phyloP scores from a whole-genome alignment of 495 filamentous ascomycete species.

The Choiromyces venosus region DNA sequence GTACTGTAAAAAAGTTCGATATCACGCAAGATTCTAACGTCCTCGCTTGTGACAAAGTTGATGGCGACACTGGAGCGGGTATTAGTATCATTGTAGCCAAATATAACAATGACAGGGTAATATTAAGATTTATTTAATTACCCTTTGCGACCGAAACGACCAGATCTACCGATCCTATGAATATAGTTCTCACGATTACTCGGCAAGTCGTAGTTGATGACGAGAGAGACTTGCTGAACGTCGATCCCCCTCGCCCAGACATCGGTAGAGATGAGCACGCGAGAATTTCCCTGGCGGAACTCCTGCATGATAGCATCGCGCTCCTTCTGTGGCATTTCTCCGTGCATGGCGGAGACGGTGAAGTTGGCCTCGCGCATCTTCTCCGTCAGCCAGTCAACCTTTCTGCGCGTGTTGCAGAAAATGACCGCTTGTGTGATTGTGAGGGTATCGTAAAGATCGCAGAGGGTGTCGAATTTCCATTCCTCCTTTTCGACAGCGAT shows the following conservation, averaged over 20 bases:
- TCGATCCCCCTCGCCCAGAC: constrained; percentile 98
- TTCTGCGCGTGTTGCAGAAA: constrained; percentile 98
- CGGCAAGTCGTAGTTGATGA: constrained; percentile 98
- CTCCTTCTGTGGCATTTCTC: constrained; percentile 97
- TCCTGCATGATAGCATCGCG: constrained; percentile 99
- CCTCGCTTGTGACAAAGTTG: constrained; percentile 97
- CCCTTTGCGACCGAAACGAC: constrained; percentile 90
- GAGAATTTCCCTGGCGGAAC: constrained; percentile 90
- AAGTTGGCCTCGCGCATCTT: constrained; percentile 98
- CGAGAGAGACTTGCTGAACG: constrained; percentile 97
- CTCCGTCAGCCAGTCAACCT: constrained; percentile 99
- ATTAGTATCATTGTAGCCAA: background rate
- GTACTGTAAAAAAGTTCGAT: constrained; percentile 77
- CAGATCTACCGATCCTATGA: constrained; percentile 92
- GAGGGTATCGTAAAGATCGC: constrained; percentile 96
- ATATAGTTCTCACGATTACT: constrained; percentile 99
- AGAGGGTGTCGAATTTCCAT: constrained; percentile 99
- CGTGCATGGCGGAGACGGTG: constrained; percentile 97
- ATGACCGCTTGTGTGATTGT: constrained; percentile 99
- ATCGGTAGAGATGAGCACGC: constrained; percentile 97
- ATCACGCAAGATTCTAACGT: constrained; percentile 94
- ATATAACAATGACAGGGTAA: background rate
- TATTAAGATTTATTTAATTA: background rate
- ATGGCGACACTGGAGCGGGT: constrained; percentile 68
- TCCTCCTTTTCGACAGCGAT: constrained; percentile 99